Conservation (phyloP, 345 rosid genomes). For the Carallia brachiata region DNA sequence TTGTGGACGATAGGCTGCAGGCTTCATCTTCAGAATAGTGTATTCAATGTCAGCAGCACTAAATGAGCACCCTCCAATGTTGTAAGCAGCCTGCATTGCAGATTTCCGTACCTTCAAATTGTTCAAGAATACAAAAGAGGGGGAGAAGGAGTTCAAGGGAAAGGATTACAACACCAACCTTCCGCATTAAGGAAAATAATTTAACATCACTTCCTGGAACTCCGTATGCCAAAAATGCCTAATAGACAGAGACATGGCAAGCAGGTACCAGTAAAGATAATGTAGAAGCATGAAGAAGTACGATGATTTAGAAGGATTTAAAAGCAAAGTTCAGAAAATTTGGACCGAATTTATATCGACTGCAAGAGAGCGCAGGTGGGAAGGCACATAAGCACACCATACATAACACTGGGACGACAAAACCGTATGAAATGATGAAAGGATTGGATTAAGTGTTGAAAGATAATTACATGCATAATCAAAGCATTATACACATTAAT, state of each 20-base stretch:
- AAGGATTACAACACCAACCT: conserved; percentile 45
- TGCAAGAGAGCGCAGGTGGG: too few species aligned
- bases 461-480: conserved; percentile 82
- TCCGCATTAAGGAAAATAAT: conserved; percentile 93
- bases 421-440: background rate
- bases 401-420: background rate
- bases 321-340: background rate
- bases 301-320: background rate
- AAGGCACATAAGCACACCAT: too few species aligned
- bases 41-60: conserved; percentile 62
- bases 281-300: background rate
- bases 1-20: conserved; percentile 54
- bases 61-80: conserved; percentile 52
- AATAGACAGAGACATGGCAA: conserved; percentile 17
- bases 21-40: conserved; percentile 57
- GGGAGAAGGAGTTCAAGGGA: background rate
- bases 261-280: background rate
- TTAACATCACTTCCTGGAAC: conserved; percentile 91
- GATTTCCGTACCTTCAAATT: conserved; percentile 15
- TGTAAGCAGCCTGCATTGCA: conserved; percentile 56
- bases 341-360: too few species aligned
- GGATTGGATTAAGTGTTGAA: conserved; percentile 4
- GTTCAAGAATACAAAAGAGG: background rate
- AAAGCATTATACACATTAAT: conserved; percentile 90
- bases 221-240: conserved; percentile 97